Evolutionary conservation across 2,329 filamentous ascomycete genomes (phyloP).

Genomic region (Dichotomopilus funicola): DNA sequence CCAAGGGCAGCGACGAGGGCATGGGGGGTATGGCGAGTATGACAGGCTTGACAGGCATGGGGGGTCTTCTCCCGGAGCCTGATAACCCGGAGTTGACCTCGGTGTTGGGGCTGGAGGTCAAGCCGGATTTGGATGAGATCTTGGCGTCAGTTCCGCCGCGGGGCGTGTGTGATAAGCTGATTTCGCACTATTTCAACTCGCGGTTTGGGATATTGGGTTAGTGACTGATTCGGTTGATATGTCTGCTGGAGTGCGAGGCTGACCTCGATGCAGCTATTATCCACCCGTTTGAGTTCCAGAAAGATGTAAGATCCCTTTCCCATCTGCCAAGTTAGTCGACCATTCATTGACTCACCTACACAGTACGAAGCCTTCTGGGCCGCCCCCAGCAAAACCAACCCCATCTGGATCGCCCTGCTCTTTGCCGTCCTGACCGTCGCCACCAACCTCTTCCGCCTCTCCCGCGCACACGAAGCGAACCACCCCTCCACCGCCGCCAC

Average conservation of each 20-base stretch:
- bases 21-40: too few relatives aligned
- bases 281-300: slow-evolving; percentile 2
- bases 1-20: too few relatives aligned
- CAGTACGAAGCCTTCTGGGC: slow-evolving; percentile 34
- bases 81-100: background rate
- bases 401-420: slow-evolving; percentile 35
- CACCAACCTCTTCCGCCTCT: background rate
- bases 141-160: background rate
- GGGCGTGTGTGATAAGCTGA: slow-evolving; percentile 22
- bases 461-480: background rate
- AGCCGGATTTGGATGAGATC: background rate
- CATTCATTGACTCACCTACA: slow-evolving; percentile 5
- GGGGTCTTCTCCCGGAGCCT: background rate
- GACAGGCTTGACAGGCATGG: too few relatives aligned
- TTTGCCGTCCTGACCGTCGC: slow-evolving; percentile 33
- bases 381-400: slow-evolving; percentile 26
- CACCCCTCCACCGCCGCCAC: background rate
- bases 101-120: background rate
- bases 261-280: background rate
- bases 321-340: background rate
- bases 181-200: slow-evolving; percentile 28
- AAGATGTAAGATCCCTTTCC: slow-evolving; percentile 7
- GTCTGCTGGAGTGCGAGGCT: background rate
- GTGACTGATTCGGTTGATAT: background rate
- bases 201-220: slow-evolving; percentile 22